Evolutionary conservation across 1,139 yeast species (phyloP).

Genomic region (Meyerozyma smithsonii): DNA sequence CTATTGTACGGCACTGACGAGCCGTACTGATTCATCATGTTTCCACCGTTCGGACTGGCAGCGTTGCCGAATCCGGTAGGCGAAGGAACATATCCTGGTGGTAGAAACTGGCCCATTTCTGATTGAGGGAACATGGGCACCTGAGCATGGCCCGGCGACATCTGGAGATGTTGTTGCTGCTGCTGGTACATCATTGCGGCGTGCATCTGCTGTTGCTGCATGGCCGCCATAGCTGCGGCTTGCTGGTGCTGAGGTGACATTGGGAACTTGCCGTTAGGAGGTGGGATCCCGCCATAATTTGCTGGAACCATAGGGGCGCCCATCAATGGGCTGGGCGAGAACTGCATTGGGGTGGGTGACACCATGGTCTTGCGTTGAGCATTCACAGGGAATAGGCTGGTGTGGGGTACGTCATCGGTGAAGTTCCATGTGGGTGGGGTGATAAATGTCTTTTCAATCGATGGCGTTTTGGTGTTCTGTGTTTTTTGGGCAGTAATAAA

Average conservation of each 20-base stretch:
- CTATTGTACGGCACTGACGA: neutral
- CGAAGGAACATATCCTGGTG: slow-evolving; percentile 35
- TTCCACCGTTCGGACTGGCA: slow-evolving; percentile 29
- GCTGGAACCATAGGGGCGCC: slow-evolving; percentile 18
- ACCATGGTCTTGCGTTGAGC: slow-evolving; percentile 9
- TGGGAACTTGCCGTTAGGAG: slow-evolving; percentile 15
- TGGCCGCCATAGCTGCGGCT: slow-evolving; percentile 31
- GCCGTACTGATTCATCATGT: slow-evolving; percentile 12
- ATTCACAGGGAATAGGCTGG: slow-evolving; percentile 36
- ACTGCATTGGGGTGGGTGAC: slow-evolving; percentile 22
- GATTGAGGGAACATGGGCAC: slow-evolving; percentile 29
- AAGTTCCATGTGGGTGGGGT: slow-evolving; percentile 81
- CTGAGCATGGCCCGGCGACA: slow-evolving; percentile 34
- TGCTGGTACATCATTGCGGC: slow-evolving; percentile 39
- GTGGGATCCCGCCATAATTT: slow-evolving; percentile 12
- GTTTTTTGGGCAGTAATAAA: slow-evolving; percentile 40
- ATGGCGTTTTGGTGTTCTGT: slow-evolving; percentile 21
- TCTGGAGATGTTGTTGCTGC: slow-evolving; percentile 23
- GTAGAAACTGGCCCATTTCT: slow-evolving; percentile 30
- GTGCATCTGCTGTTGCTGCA: slow-evolving; percentile 35
- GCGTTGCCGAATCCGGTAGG: slow-evolving; percentile 25
- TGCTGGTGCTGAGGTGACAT: slow-evolving; percentile 16
- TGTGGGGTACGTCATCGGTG: slow-evolving; percentile 52
- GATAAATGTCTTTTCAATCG: slow-evolving; percentile 56
- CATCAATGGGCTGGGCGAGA: slow-evolving; percentile 32